Evolutionary conservation across 202 grass and related monocot species (phyloP), one percentile per base, ranked within the genome.

Genomic region (Eragrostis tef): DNA sequence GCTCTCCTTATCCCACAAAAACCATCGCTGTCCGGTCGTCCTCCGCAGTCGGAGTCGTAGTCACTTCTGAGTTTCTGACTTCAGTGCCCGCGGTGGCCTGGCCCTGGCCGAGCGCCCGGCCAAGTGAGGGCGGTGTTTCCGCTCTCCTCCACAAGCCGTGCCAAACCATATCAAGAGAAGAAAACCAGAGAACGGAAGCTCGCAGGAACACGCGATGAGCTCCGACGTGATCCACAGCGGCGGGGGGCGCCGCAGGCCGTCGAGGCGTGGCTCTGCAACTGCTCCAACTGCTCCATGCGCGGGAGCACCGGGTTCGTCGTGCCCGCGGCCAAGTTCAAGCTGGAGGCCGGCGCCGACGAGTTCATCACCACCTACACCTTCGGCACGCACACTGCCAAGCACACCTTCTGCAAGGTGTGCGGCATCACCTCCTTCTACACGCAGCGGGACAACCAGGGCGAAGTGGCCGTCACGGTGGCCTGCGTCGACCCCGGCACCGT

Each of bases 381-480:
- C 67, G 92, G 92, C 51, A 94, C 94, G 34, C 92, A 91, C 84
- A 89, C 86, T 16, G 94, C 90, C 31, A 91, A 91, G 74, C 94
- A 97, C 74, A 91, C 56, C 19, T 94, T 97, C 84, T 97, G 94
- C 86, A 91, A 82, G 89, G 60, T 87, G 27, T 94, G 92, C 47
- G 92, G 92, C 42, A 94, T 98, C 78, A 94, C 92, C 75, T 94
- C 94, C 9, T 98, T 89, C 83, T 98, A 93, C 91, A 62, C 54
- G 11, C 92, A 88, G 74, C 74, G 89, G 65, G 89, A 88, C 34
- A 91, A 94, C 76, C 88, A 88, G 21, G 94, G 91, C 71, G 90
- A 88, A 64, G 51, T 93, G 52, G 88, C 92, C 4, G n/a, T 98
- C 47, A 94, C 90, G 1, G 79, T 79, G 11, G 86, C 81, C 61